Conservation (phyloP, 2,329 filamentous ascomycete species). For the Ceratocystis albifundus region DNA sequence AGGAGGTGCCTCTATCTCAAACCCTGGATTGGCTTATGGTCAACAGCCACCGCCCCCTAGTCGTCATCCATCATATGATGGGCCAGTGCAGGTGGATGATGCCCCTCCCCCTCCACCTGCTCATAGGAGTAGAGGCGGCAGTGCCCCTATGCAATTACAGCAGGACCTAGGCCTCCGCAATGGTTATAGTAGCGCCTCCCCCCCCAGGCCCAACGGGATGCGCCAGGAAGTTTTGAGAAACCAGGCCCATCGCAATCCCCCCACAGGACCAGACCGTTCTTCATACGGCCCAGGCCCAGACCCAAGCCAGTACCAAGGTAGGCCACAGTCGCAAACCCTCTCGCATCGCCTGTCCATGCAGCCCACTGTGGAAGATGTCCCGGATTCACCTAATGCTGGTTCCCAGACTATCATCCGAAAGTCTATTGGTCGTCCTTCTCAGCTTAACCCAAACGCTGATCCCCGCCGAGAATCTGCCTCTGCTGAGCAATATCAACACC, state of each 20-base stretch:
- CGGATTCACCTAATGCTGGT: slow-evolving; percentile 36
- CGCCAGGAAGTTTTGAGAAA: slow-evolving; percentile 47
- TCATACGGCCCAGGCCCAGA: neutral
- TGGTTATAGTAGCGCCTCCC: slow-evolving; percentile 32
- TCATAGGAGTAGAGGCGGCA: slow-evolving; percentile 34
- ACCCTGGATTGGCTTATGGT: neutral
- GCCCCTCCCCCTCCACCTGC: slow-evolving; percentile 45
- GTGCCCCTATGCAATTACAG: neutral
- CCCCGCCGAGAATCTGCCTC: slow-evolving; percentile 11
- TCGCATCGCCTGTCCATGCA: slow-evolving; percentile 44
- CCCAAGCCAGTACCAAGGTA: neutral
- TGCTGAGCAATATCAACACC: slow-evolving; percentile 17
- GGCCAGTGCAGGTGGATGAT: slow-evolving; percentile 40
- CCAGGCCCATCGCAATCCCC: slow-evolving; percentile 45
- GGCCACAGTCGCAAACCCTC: slow-evolving; percentile 6
- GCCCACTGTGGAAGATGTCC: slow-evolving; percentile 52
- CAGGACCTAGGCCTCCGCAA: slow-evolving; percentile 17
- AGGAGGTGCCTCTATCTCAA: neutral
- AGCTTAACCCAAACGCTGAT: neutral
- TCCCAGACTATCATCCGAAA: slow-evolving; percentile 20
- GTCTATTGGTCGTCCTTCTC: slow-evolving; percentile 15
- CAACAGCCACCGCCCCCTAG: slow-evolving; percentile 26
- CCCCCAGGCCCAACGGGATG: slow-evolving; percentile 40
- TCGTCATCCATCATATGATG: slow-evolving; percentile 41
- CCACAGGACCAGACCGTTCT: slow-evolving; percentile 33